These are phyloP conservation scores for Leonotis leonurus DNA, from an alignment of 257 asterid species.

Conservation along the genomic window DNA sequence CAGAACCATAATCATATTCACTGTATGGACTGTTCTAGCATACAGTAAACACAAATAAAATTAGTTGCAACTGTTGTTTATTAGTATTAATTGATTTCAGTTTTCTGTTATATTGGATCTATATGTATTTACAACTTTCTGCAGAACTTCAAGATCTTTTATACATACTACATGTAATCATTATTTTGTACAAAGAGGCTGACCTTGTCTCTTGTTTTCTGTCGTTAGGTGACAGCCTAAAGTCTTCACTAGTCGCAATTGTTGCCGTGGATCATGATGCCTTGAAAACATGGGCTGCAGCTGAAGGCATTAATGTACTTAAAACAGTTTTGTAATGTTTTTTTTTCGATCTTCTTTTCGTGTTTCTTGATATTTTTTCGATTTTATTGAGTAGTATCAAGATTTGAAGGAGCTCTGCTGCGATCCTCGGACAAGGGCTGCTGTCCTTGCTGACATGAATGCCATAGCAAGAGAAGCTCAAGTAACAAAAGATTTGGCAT, in stretches of 20 bases:
- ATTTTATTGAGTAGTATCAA: conserved; percentile 31
- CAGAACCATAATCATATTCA: too few species aligned
- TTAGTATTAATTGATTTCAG: too few species aligned
- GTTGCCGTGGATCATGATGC: conserved; percentile 56
- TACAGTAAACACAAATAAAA: too few species aligned
- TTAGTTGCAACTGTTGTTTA: too few species aligned
- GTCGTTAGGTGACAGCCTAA: conserved; percentile 59
- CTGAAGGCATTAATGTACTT: conserved; percentile 53
- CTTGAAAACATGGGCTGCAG: conserved; percentile 53
- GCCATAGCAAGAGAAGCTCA: conserved; percentile 58
- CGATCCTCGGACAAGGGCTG: conserved; percentile 47
- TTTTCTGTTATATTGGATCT: too few species aligned
- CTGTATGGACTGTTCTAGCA: too few species aligned
- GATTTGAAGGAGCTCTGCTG: conserved; percentile 41
- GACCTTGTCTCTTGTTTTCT: not conserved
- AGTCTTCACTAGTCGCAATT: conserved; percentile 54
- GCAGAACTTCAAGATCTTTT: too few species aligned
- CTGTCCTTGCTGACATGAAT: conserved; percentile 69
- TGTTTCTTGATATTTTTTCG: not conserved
- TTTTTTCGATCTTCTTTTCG: not conserved
- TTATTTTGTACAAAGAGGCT: not conserved
- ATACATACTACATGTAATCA: not conserved
- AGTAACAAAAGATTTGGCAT: too few species aligned
- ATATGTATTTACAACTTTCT: too few species aligned
- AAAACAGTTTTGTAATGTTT: too few species aligned